Conservation (phyloP, 345 rosid genomes). For the Gossypium turneri region DNA sequence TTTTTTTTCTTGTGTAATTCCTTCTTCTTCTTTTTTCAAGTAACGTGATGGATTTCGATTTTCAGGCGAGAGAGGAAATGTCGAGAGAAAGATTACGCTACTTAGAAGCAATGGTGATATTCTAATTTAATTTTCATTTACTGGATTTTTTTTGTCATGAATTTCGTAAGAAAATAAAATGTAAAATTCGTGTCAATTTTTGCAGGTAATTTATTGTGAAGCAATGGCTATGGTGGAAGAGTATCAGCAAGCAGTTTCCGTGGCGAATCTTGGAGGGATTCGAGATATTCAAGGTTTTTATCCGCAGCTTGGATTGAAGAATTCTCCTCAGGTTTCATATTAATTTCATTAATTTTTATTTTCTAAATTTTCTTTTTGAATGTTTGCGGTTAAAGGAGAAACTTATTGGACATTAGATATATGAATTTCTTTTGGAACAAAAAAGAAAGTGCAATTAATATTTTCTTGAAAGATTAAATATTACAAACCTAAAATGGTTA, state of each 20-base stretch:
- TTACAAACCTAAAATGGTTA: neutral
- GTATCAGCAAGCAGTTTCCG: conserved; percentile 78
- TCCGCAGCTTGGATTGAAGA: conserved; percentile 71
- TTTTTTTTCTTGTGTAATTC: neutral
- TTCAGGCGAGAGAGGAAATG: conserved; percentile 97
- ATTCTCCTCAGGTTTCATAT: conserved; percentile 56
- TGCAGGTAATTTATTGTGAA: conserved; percentile 79
- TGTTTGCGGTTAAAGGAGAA: too few species aligned
- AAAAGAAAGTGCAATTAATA: neutral
- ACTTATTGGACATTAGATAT: neutral
- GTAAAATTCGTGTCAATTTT: neutral
- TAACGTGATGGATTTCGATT: conserved; percentile 8
- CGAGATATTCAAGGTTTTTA: conserved; percentile 70
- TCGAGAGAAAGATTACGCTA: conserved; percentile 80
- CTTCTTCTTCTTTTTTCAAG: neutral
- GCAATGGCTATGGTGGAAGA: conserved; percentile 92
- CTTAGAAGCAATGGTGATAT: conserved; percentile 87
- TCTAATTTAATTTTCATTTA: neutral
- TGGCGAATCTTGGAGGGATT: conserved; percentile 63
- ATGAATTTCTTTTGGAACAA: neutral
- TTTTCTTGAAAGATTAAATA: too few species aligned
- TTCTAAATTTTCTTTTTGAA: neutral
- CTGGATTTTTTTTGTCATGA: neutral
- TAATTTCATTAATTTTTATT: neutral
- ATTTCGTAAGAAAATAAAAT: neutral